phyloP scores from a whole-genome alignment of 225 moss, liverwort and hornwort species.

The Climacium dendroides region DNA sequence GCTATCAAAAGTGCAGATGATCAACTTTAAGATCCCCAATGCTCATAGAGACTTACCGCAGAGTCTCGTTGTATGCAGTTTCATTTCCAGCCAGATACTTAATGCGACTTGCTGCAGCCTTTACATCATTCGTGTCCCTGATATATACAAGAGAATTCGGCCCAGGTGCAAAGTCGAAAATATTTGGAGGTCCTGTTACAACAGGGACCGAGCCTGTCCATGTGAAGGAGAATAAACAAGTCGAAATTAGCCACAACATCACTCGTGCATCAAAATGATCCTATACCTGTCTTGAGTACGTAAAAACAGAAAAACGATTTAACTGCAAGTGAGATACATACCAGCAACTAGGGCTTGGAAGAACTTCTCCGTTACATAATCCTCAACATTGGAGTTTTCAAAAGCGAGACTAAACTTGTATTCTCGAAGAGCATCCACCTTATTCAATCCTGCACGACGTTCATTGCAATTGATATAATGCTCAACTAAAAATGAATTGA shows the following conservation, averaged over 20 bases:
- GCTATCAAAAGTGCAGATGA: background rate
- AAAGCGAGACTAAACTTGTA: slow-evolving; percentile 96
- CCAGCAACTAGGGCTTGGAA: slow-evolving; percentile 88
- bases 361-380: slow-evolving; percentile 96
- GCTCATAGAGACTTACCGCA: slow-evolving; percentile 28
- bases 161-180: slow-evolving; percentile 62
- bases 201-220: slow-evolving; percentile 71
- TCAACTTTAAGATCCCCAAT: background rate
- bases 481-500: background rate
- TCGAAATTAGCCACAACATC: background rate
- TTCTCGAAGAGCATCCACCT: slow-evolving; percentile 61
- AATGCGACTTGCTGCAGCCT: slow-evolving; percentile 57
- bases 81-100: slow-evolving; percentile 59
- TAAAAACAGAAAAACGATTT: background rate
- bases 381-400: slow-evolving; percentile 93
- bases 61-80: slow-evolving; percentile 81
- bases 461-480: background rate
- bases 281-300: background rate
- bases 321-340: background rate
- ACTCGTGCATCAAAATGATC: background rate
- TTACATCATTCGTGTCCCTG: slow-evolving; percentile 25
- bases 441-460: slow-evolving; percentile 33
- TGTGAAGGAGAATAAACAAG: background rate
- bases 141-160: slow-evolving; percentile 68
- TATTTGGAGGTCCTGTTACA: slow-evolving; percentile 87